A percentile compares a stretch with the other conserved stretches of the same genome.
phyloP scores from a whole-genome alignment of 2,329 filamentous ascomycete genomes.

The Pestalotiopsis sp. region DNA sequence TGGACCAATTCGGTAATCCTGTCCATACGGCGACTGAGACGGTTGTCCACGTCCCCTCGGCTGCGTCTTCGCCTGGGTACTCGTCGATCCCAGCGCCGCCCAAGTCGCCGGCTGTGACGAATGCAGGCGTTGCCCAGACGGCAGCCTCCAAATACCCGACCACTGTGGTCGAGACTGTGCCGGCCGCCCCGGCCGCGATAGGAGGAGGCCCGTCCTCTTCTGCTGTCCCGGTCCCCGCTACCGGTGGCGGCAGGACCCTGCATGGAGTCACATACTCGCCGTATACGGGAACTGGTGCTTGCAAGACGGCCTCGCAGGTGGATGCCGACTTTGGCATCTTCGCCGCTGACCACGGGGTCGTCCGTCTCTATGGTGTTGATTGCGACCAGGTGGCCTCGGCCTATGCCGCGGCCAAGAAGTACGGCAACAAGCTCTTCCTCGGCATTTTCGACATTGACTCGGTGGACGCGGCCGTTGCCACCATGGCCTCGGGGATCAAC shows the following conservation, averaged over 20 bases:
- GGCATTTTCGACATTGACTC: conserved; percentile 68
- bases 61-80: neutral
- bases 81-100: conserved; percentile 19
- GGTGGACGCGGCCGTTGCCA: conserved; percentile 56
- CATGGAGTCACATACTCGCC: conserved; percentile 51
- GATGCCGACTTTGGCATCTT: conserved; percentile 61
- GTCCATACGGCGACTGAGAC: conserved; percentile 43
- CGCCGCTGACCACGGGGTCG: conserved; percentile 53
- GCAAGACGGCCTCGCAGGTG: conserved; percentile 67
- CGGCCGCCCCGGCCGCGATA: neutral
- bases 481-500: conserved; percentile 58
- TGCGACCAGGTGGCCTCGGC: conserved; percentile 71
- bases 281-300: conserved; percentile 53
- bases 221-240: neutral
- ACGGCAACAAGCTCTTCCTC: conserved; percentile 70
- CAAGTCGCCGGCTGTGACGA: conserved; percentile 12
- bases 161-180: neutral
- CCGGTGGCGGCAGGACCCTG: conserved; percentile 17
- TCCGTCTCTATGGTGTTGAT: conserved; percentile 80
- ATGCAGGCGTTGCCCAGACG: neutral
- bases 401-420: conserved; percentile 61
- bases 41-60: conserved; percentile 30
- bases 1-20: conserved; percentile 56
- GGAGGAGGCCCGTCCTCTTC: neutral
- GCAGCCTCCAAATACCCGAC: neutral